Percentiles rank a stretch among this genome's conserved stretches.
Evolutionary conservation across 1,284 basidiomycete genomes (phyloP).

Genomic region (Melanopsichium pennsylvanicum): DNA sequence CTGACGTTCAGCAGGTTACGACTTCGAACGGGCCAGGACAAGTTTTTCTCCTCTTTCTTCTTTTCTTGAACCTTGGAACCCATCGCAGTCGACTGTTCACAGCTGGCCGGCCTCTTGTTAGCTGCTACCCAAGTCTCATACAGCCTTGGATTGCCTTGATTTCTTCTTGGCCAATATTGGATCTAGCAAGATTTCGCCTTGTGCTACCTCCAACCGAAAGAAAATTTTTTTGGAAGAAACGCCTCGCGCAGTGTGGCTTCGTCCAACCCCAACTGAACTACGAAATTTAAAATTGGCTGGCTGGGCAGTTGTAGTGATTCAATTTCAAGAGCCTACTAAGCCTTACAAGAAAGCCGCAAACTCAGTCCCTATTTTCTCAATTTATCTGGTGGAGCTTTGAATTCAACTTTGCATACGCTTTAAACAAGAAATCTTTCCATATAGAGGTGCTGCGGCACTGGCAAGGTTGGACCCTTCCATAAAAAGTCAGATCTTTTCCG

Average conservation of each 20-base stretch:
- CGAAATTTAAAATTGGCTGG: neutral
- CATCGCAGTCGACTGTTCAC: too few species aligned
- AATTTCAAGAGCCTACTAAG: too few species aligned
- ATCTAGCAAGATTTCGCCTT: neutral
- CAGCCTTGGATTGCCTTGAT: too few species aligned
- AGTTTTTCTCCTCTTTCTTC: slow-evolving; percentile 9
- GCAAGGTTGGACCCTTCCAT: neutral
- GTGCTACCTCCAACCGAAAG: slow-evolving; percentile 10
- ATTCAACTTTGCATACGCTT: neutral
- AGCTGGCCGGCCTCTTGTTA: too few species aligned
- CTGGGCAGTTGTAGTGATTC: too few species aligned
- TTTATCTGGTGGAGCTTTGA: too few species aligned
- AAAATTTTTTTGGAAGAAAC: slow-evolving; percentile 43
- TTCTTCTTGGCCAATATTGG: slow-evolving; percentile 2
- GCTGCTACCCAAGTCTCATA: too few species aligned
- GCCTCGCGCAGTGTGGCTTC: neutral
- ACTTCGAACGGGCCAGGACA: slow-evolving; percentile 22
- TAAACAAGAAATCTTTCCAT: neutral
- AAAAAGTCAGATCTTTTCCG: slow-evolving; percentile 1
- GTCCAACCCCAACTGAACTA: neutral
- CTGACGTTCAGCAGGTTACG: slow-evolving; percentile 1
- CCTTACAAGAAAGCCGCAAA: too few species aligned
- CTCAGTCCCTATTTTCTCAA: neutral
- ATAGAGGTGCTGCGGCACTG: slow-evolving; percentile 41
- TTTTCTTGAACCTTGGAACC: too few species aligned